Base-by-base conservation (phyloP, 2,329 filamentous ascomycete species). In the Microdochium bolleyi region DNA sequence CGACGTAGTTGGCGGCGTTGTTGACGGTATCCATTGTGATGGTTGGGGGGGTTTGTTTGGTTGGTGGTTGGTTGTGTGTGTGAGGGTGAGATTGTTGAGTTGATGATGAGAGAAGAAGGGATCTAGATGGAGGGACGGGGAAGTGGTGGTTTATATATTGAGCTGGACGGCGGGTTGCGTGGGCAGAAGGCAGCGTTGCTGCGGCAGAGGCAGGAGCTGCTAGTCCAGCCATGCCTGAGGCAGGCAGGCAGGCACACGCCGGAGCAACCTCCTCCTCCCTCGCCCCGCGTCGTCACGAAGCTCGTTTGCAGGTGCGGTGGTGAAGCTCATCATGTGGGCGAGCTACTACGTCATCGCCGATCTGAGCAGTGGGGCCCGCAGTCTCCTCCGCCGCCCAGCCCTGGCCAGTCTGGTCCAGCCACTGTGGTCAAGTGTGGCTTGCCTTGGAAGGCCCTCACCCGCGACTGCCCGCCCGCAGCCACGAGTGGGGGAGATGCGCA, bases 1-100 rank as follows among this genome's bases (percentile, higher is more conserved):
- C 71, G 72, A 86, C 82, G 79, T 86, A 86, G 79, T 85, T 85
- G 73, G 73, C 82, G 64, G 77, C 78, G 72, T 85, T 80, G 75
- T 77, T 76, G 66, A 78, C 57, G 57, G 74, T 71, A 52, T 79
- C 76, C 76, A 79, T 79, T 68, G 54, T 73, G 69, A 62, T 58
- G 55, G 50, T 61, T 46, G 41, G 41, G 60, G 52, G 41, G 38
- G 9, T 25, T 52, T 57, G 49, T 59, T 49, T 21, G 30, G 50
- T 50, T 49, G 41, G 53, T 59, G 51, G 52, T 55, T 55, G 50
- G 48, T 57, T 61, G 51, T 52, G 49, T 59, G 22, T 49, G 24
- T 49, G 48, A n/a, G 27, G 24, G 24, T 49, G 48, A 11, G 41
- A 22, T 46, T 46, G 41, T 46, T 49, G 22, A 7, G 48, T 9